These are phyloP conservation scores for Coniferiporia sulphurascens DNA, from an alignment of 1,284 basidiomycete species.

Conservation along the genomic window DNA sequence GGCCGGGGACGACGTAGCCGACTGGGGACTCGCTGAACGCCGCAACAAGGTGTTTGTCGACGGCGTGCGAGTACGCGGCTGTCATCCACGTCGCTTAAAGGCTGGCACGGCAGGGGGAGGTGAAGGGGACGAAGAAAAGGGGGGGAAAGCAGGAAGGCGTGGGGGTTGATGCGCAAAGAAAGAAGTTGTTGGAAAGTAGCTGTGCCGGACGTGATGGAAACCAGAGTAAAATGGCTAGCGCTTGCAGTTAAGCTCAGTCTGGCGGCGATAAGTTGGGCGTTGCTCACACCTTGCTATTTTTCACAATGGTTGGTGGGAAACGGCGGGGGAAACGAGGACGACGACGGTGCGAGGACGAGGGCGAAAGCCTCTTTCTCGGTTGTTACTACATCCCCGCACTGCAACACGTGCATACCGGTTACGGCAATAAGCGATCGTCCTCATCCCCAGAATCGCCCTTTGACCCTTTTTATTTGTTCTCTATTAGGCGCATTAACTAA, in stretches of 20 bases:
- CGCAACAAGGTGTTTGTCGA: slow-evolving; percentile 1
- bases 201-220: neutral
- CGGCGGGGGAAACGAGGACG: neutral
- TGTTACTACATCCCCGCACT: neutral
- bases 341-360: neutral
- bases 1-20: neutral
- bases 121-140: neutral
- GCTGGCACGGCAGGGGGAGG: neutral
- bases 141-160: neutral
- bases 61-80: slow-evolving; percentile 6
- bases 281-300: too few species aligned
- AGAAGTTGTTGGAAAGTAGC: neutral
- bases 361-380: neutral
- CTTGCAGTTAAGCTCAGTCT: too few species aligned
- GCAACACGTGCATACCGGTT: neutral
- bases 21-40: neutral
- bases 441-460: neutral
- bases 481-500: too few species aligned
- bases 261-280: too few species aligned
- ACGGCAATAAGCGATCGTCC: neutral
- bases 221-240: neutral
- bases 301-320: neutral
- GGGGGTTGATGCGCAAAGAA: neutral
- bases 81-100: slow-evolving; percentile 1
- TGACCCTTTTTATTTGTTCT: too few species aligned